Percentiles rank a stretch among this genome's conserved stretches.
Conservation (phyloP, 441 rosid genomes). For the Sinapis alba region DNA sequence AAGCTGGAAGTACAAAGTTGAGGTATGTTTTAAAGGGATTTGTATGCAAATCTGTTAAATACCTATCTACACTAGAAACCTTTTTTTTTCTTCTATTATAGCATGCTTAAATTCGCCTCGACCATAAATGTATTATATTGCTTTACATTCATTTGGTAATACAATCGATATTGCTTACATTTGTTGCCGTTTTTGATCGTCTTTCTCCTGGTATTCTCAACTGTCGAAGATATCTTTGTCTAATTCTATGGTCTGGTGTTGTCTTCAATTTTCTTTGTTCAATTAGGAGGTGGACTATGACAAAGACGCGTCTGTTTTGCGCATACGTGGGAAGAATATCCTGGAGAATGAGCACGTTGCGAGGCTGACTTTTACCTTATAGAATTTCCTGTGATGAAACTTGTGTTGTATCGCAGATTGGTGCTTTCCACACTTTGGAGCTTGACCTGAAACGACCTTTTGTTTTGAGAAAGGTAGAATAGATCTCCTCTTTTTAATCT, state of each 20-base stretch:
- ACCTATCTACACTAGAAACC: not conserved
- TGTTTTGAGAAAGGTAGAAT: conserved; percentile 91
- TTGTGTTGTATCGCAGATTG: conserved; percentile 61
- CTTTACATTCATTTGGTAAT: not conserved
- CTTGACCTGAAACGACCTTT: conserved; percentile 83
- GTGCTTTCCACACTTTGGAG: conserved; percentile 92
- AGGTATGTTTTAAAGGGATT: conserved; percentile 48
- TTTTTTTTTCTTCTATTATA: not conserved
- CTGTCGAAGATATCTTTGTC: conserved; percentile 5
- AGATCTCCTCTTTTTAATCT: not conserved
- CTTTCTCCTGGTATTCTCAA: not conserved
- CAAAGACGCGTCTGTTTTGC: conserved; percentile 73
- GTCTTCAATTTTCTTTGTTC: conserved; percentile 1
- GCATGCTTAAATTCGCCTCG: not conserved
- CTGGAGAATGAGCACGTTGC: conserved; percentile 78
- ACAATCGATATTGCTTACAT: not conserved
- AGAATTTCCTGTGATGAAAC: not conserved
- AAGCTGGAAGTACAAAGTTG: conserved; percentile 85
- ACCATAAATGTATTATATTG: not conserved
- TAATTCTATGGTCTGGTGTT: conserved; percentile 1
- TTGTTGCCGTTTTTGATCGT: not conserved
- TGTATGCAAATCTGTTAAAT: not conserved
- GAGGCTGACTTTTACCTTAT: conserved; percentile 4
- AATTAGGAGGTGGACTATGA: conserved; percentile 77
- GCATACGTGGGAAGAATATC: conserved; percentile 91